phyloP scores from a whole-genome alignment of 2,329 filamentous ascomycete genomes.

The Paracoccidioides brasiliensis region DNA sequence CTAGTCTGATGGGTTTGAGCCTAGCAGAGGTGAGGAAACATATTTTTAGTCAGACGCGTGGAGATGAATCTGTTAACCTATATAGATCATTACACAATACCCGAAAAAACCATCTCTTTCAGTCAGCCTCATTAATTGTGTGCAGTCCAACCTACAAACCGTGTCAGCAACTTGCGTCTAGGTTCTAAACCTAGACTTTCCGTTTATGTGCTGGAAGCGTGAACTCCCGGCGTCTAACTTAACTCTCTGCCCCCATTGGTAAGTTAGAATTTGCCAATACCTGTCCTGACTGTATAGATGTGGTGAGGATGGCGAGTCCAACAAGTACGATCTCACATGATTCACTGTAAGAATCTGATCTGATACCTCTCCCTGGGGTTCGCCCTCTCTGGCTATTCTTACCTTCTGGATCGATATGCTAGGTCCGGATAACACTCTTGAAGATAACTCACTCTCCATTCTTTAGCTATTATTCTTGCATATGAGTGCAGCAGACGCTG shows the following conservation, averaged over 20 bases:
- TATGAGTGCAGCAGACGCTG: slow-evolving; percentile 34
- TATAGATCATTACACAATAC: slow-evolving; percentile 49
- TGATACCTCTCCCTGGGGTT: slow-evolving; percentile 43
- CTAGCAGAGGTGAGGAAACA: slow-evolving; percentile 39
- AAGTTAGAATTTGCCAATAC: slow-evolving; percentile 13
- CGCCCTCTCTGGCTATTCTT: slow-evolving; percentile 45
- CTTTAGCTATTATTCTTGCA: slow-evolving; percentile 42
- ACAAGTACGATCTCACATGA: background rate
- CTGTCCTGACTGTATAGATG: background rate
- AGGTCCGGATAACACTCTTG: slow-evolving; percentile 44
- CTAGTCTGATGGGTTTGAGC: slow-evolving; percentile 46
- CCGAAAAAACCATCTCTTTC: slow-evolving; percentile 48
- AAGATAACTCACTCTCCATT: slow-evolving; percentile 47
- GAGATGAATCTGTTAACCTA: slow-evolving; percentile 1
- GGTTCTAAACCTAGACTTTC: slow-evolving; percentile 24
- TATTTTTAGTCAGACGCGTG: slow-evolving; percentile 1
- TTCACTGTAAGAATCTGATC: slow-evolving; percentile 40
- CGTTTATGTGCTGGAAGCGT: slow-evolving; percentile 34
- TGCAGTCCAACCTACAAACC: background rate
- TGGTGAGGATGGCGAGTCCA: background rate
- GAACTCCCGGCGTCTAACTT: slow-evolving; percentile 34
- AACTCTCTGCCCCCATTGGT: slow-evolving; percentile 35
- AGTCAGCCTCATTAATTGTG: slow-evolving; percentile 26
- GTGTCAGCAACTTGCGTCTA: slow-evolving; percentile 1
- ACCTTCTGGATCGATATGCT: slow-evolving; percentile 41